Conservation (phyloP, 345 rosid genomes). For the Syzygium jambos region DNA sequence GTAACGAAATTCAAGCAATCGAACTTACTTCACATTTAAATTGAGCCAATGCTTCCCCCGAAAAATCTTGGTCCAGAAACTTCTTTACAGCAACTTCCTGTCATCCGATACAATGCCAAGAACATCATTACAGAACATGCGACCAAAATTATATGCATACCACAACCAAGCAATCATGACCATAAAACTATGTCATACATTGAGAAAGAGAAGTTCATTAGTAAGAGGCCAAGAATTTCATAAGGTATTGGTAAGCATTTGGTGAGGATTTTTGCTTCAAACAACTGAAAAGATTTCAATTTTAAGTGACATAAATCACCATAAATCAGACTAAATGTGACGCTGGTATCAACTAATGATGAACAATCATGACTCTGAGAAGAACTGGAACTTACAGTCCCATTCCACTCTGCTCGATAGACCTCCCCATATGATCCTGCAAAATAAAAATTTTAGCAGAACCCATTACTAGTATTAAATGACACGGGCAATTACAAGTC, state of each 20-base stretch:
- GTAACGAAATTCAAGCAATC: constrained; percentile 2
- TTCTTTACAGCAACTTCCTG: constrained; percentile 99
- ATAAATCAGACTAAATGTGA: neutral
- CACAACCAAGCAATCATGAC: neutral
- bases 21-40: constrained; percentile 75
- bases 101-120: constrained; percentile 7
- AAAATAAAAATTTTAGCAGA: neutral
- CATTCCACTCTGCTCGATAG: constrained; percentile 84
- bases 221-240: neutral
- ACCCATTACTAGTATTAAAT: neutral
- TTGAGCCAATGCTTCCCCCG: constrained; percentile 87
- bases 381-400: constrained; percentile 65
- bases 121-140: neutral
- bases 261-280: neutral
- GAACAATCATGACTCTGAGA: neutral
- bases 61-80: constrained; percentile 84
- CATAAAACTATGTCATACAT: neutral
- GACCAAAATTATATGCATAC: neutral
- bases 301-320: neutral
- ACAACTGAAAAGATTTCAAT: neutral
- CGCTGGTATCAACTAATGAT: neutral
- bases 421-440: constrained; percentile 98
- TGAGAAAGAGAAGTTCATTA: neutral
- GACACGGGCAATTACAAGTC: neutral
- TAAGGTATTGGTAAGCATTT: neutral